Base-by-base conservation (phyloP, 805 yeast genomes). In the Metschnikowia colocasiae region DNA sequence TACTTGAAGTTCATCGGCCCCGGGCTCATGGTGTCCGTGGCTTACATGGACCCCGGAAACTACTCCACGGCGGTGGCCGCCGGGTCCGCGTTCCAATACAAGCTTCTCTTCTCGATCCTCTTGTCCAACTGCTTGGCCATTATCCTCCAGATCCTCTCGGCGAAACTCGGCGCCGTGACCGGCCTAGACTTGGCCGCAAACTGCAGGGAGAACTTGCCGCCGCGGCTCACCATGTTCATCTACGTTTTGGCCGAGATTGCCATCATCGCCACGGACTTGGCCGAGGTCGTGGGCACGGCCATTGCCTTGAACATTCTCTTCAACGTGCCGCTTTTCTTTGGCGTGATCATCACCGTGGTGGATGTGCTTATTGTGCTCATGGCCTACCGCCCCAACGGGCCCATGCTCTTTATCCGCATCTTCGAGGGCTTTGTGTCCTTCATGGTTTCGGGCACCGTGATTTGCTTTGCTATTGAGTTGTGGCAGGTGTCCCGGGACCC, bases 271-370 rank as follows among this genome's bases (percentile, higher is more conserved):
- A 92, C 98, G 0, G 99, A 92, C 68, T 77, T 94, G 54, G 97
- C 99, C 1, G 98, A 92, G 63, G 96, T 92, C 30, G 92, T 94
- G 22, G 99, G 99, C n/a, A 88, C 97, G 3, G 97, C 98, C 3
- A 89, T 92, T 48, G 85, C 98, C 0, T 74, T 92, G 48, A 89
- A 94, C 57, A 88, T 92, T 47, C 68, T 94, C 36, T 81, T 91
- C 61, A 76, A 79, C 2, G 71, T 94, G 6, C 98, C 98, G 0
- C 69, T 94, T 16, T 75, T 87, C 6, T 73, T 81, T 4, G 99
- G 99, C 29, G 96, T 92, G 13, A 67, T 89, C 3, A 64, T 92
- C 43, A 92, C 98, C 0, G 83, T 89, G 19, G 68, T 88, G 3
- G 99, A 92, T 59, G 97, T 92, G 6, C 63, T 92, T 46, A 73